Evolutionary conservation across 805 yeast genomes (phyloP).

Genomic region (Candida ovalis): DNA sequence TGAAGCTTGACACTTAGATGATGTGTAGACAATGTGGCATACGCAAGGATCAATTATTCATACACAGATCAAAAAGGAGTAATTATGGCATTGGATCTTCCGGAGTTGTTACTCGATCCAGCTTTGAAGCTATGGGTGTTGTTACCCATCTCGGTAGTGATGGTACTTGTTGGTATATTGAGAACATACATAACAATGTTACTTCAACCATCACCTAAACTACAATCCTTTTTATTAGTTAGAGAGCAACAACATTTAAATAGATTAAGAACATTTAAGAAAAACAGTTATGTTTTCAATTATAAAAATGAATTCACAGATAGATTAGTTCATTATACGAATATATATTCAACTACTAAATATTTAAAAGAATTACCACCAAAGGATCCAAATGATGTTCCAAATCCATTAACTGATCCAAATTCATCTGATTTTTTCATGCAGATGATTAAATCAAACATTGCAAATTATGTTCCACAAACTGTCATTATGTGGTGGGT

Average conservation of each 20-base stretch:
- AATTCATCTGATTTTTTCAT: slow-evolving; percentile 66
- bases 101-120: slow-evolving; percentile 72
- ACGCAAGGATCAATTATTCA: no score
- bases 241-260: slow-evolving; percentile 63
- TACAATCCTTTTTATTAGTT: slow-evolving; percentile 45
- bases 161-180: slow-evolving; percentile 82
- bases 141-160: slow-evolving; percentile 81
- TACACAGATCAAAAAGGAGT: no score
- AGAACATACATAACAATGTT: slow-evolving; percentile 65
- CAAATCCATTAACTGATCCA: slow-evolving; percentile 70
- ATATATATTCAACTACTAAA: slow-evolving; percentile 34
- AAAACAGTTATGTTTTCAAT: slow-evolving; percentile 47
- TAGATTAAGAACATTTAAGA: slow-evolving; percentile 55
- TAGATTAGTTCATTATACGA: slow-evolving; percentile 55
- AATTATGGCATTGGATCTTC: slow-evolving; percentile 26
- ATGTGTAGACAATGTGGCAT: no score
- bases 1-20: background rate
- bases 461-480: slow-evolving; percentile 86
- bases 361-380: slow-evolving; percentile 48
- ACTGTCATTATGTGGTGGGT: slow-evolving; percentile 96
- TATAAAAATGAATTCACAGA: slow-evolving; percentile 44
- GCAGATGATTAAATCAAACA: slow-evolving; percentile 74
- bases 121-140: slow-evolving; percentile 84
- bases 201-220: slow-evolving; percentile 55
- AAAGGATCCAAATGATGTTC: slow-evolving; percentile 35